phyloP scores from a whole-genome alignment of 1,139 yeast species.

The Pichia sp. region DNA sequence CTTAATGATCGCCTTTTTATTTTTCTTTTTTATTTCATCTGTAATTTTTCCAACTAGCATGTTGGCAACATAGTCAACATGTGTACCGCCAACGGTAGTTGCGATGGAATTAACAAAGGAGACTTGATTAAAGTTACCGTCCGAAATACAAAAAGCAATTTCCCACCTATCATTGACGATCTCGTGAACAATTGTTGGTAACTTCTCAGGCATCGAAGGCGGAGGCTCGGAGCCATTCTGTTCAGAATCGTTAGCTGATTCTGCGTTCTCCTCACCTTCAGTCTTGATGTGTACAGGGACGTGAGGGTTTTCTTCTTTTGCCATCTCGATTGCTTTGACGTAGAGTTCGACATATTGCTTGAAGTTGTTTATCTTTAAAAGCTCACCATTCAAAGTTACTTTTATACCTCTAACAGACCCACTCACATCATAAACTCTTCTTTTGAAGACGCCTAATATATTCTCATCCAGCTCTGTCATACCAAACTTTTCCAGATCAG shows the following conservation, averaged over 20 bases:
- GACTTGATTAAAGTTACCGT: constrained; percentile 86
- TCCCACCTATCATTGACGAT: constrained; percentile 85
- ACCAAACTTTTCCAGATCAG: constrained; percentile 79
- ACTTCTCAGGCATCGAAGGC: constrained; percentile 31
- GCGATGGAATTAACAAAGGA: constrained; percentile 98
- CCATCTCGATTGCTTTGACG: constrained; percentile 61
- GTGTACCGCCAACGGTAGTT: constrained; percentile 96
- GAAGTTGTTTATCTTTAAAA: constrained; percentile 67
- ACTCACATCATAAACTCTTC: constrained; percentile 94
- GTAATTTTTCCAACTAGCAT: constrained; percentile 74
- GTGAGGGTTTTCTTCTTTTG: constrained; percentile 32
- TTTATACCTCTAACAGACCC: constrained; percentile 89
- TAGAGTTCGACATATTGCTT: constrained; percentile 88
- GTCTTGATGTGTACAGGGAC: constrained; percentile 24
- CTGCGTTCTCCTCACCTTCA: constrained; percentile 21
- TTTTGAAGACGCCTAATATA: constrained; percentile 73
- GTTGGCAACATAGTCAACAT: constrained; percentile 81
- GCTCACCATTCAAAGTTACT: constrained; percentile 73
- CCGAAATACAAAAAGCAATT: constrained; percentile 90
- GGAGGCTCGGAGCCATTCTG: constrained; percentile 9
- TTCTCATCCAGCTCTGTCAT: constrained; percentile 83
- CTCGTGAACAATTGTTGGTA: constrained; percentile 76
- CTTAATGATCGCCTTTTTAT: constrained; percentile 68
- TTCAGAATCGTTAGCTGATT: background rate
- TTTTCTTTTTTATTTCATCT: constrained; percentile 71